phyloP scores from a whole-genome alignment of 768 basidiomycete species.

The Lactarius psammicola region DNA sequence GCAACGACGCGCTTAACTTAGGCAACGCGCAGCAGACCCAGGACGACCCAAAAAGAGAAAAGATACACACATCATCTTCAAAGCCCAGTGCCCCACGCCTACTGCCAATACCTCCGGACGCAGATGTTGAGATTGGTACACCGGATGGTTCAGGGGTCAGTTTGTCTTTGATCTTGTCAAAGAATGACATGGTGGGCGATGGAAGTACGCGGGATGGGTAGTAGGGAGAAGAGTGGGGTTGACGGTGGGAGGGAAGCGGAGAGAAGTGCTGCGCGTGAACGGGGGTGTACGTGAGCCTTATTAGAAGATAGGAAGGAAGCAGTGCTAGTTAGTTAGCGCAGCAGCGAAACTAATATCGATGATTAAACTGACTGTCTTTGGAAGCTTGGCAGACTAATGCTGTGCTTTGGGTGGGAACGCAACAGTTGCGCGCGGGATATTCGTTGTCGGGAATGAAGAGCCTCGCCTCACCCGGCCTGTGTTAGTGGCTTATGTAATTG shows the following conservation, averaged over 20 bases:
- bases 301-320: not conserved
- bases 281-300: conserved; percentile 4
- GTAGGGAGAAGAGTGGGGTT: not conserved
- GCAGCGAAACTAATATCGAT: not conserved
- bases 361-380: not conserved
- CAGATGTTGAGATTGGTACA: conserved; percentile 37
- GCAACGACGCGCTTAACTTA: conserved; percentile 5
- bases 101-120: conserved; percentile 56
- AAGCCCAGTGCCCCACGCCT: conserved; percentile 57
- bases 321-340: not conserved
- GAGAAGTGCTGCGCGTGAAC: not conserved
- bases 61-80: conserved; percentile 67
- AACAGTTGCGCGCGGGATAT: not conserved
- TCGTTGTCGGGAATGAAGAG: not conserved
- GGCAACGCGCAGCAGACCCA: conserved; percentile 24
- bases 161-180: conserved; percentile 57
- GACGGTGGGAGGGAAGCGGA: not conserved
- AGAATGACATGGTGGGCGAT: conserved; percentile 46
- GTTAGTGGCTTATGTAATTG: not conserved
- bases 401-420: not conserved
- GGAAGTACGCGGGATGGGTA: not conserved
- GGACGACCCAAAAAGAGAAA: conserved; percentile 37
- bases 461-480: not conserved
- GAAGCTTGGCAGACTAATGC: not conserved
- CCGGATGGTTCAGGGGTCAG: conserved; percentile 46